Percentiles rank a stretch among this genome's conserved stretches.
phyloP scores from a whole-genome alignment of 1,139 yeast genomes.

The Geotrichum australiense region DNA sequence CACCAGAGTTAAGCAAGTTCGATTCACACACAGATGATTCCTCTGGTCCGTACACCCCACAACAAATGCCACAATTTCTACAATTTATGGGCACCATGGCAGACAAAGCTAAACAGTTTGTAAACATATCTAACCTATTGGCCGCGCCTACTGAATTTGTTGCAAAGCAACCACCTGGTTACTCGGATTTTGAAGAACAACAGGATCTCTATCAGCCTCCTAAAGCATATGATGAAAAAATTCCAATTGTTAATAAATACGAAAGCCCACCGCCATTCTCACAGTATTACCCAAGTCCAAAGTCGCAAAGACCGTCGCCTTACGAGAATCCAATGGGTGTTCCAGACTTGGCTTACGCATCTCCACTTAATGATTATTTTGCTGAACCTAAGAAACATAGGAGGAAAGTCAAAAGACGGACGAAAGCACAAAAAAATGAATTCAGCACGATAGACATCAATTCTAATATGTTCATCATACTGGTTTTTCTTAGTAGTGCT shows the following conservation, averaged over 20 bases:
- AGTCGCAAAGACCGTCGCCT: no score
- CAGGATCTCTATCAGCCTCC: no score
- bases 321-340: no score
- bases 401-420: constrained; percentile 6
- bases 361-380: no score
- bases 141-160: not conserved
- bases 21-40: constrained; percentile 1
- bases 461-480: constrained; percentile 1
- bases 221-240: not conserved
- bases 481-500: constrained; percentile 7
- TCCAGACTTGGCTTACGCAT: no score
- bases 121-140: not conserved
- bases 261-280: no score
- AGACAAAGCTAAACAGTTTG: constrained; percentile 9
- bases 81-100: constrained; percentile 16
- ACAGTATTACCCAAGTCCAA: no score
- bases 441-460: not conserved
- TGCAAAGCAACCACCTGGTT: not conserved
- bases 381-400: not conserved
- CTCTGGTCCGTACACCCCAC: constrained; percentile 1
- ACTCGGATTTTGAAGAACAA: not conserved
- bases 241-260: not conserved
- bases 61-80: constrained; percentile 10
- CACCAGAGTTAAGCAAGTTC: constrained; percentile 2
- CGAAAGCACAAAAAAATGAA: constrained; percentile 1